Percentiles rank a stretch among this genome's conserved stretches.
Evolutionary conservation across 2,329 filamentous ascomycete species (phyloP).

Genomic region (Pestalotiopsis fici): DNA sequence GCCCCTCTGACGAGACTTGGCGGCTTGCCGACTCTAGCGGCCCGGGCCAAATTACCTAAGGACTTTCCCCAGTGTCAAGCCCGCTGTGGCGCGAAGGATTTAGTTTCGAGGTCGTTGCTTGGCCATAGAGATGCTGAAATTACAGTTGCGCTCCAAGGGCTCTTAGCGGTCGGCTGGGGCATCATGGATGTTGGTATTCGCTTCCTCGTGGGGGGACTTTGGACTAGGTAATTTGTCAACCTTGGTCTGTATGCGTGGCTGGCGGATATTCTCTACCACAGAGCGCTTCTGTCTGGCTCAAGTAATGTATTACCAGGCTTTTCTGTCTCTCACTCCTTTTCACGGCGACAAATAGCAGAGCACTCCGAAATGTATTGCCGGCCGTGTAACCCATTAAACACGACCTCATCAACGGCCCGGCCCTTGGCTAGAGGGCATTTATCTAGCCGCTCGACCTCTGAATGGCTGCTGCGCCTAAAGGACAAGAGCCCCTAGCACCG

Average conservation of each 20-base stretch:
- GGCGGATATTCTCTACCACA: background rate
- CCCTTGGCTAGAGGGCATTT: background rate
- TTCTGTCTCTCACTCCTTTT: too few species aligned
- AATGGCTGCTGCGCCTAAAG: background rate
- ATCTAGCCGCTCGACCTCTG: background rate
- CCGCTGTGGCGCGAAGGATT: background rate
- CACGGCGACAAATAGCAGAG: too few species aligned
- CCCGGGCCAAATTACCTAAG: background rate
- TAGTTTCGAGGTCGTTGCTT: background rate
- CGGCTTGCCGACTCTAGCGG: background rate
- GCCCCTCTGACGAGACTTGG: background rate
- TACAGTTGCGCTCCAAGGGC: background rate
- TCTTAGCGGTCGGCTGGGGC: background rate
- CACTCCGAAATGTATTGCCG: background rate
- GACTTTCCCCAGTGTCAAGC: background rate
- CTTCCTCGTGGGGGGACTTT: background rate
- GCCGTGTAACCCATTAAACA: background rate
- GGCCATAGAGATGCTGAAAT: background rate
- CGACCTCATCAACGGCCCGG: background rate
- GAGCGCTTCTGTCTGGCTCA: background rate
- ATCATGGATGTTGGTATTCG: background rate
- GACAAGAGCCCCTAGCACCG: background rate
- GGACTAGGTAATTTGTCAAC: background rate
- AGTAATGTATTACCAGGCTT: background rate
- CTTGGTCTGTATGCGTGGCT: background rate